These are phyloP conservation scores for Hericium coralloides DNA, from an alignment of 768 basidiomycete species.

Conservation along the genomic window DNA sequence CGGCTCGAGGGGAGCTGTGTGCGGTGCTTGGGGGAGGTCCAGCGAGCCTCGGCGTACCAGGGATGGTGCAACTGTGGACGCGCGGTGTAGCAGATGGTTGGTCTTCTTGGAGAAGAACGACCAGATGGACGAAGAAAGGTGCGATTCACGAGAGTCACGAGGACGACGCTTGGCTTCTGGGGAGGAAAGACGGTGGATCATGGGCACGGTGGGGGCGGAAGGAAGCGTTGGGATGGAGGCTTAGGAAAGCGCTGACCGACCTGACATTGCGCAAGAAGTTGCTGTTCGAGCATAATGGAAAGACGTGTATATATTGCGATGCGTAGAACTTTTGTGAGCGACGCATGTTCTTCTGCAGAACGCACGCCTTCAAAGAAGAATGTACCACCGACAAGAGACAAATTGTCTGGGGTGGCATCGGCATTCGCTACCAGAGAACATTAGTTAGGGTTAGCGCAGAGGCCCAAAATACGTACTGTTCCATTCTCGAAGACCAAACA, in stretches of 20 bases:
- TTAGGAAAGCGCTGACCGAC: constrained; percentile 37
- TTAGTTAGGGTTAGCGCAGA: background rate
- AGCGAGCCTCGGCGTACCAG: constrained; percentile 29
- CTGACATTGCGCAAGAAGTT: constrained; percentile 40
- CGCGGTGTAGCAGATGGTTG: constrained; percentile 22
- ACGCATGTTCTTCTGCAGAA: constrained; percentile 32
- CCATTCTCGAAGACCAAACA: constrained; percentile 46
- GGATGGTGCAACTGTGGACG: constrained; percentile 17
- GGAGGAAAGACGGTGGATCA: constrained; percentile 8
- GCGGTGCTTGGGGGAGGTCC: constrained; percentile 25
- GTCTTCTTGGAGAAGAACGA: constrained; percentile 29
- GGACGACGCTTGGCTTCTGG: constrained; percentile 15
- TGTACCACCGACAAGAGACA: constrained; percentile 48
- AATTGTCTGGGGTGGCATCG: constrained; percentile 12
- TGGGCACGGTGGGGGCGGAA: background rate
- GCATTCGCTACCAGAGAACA: constrained; percentile 4
- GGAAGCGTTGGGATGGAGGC: constrained; percentile 18
- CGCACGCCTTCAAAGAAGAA: constrained; percentile 44
- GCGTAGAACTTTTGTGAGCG: constrained; percentile 41
- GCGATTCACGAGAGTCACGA: constrained; percentile 14
- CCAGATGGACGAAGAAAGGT: constrained; percentile 21
- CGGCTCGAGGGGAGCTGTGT: constrained; percentile 6
- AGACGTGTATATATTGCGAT: constrained; percentile 45
- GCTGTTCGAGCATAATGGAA: constrained; percentile 53
- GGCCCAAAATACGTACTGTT: constrained; percentile 28